phyloP scores from a whole-genome alignment of 257 asterid genomes.

The Misopates orontium region DNA sequence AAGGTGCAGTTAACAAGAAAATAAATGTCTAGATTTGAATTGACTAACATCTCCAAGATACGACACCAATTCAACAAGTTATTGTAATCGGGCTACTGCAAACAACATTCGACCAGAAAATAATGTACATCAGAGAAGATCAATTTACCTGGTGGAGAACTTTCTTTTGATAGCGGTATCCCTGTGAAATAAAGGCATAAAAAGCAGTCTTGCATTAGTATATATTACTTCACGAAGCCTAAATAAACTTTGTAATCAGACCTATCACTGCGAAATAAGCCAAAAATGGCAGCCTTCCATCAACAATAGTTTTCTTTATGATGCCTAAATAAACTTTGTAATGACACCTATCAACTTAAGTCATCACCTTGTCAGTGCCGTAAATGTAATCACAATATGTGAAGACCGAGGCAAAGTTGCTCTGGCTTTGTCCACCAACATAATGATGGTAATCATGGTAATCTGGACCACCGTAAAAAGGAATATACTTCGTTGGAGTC shows the following conservation, averaged over 20 bases:
- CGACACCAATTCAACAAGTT: not conserved
- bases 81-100: not conserved
- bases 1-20: not conserved
- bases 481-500: constrained; percentile 86
- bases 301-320: constrained; percentile 8
- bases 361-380: constrained; percentile 93
- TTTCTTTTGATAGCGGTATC: constrained; percentile 82
- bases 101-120: not conserved
- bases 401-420: constrained; percentile 97
- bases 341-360: not conserved
- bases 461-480: constrained; percentile 96
- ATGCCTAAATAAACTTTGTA: constrained; percentile 16
- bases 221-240: constrained; percentile 1
- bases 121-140: not conserved
- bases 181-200: constrained; percentile 44
- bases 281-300: constrained; percentile 15
- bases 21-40: not conserved
- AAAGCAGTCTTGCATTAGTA: constrained; percentile 24
- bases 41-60: not conserved
- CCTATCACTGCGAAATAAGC: constrained; percentile 37
- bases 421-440: constrained; percentile 95
- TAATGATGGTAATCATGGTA: constrained; percentile 99
- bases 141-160: constrained; percentile 76
- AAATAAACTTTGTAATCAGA: constrained; percentile 4
- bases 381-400: constrained; percentile 94